A percentile compares a stretch with the other conserved stretches of the same genome.
These are phyloP conservation scores for Debaryomyces maramus DNA, from an alignment of 805 yeast species.

Conservation along the genomic window DNA sequence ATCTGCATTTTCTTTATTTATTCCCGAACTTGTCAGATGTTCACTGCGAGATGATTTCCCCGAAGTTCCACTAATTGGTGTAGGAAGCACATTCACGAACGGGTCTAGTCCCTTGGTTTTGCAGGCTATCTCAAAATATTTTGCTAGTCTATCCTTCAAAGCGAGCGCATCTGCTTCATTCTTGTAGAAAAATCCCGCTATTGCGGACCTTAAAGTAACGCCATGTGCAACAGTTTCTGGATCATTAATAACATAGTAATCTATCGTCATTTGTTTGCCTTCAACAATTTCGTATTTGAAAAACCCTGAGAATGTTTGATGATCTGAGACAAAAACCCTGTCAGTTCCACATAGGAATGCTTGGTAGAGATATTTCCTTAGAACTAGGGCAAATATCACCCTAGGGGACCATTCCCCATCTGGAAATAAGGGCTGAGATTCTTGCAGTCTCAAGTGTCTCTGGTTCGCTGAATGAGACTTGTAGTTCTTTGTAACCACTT, in stretches of 20 bases:
- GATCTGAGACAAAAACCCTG: conserved; percentile 4
- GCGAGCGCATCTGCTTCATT: too few relatives aligned
- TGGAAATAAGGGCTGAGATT: background rate
- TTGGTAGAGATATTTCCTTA: conserved; percentile 2
- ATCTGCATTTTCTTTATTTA: too few relatives aligned
- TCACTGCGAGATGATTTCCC: too few relatives aligned
- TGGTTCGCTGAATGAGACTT: too few relatives aligned
- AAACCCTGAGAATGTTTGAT: conserved; percentile 5
- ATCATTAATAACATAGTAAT: conserved; percentile 6
- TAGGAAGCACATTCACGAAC: too few relatives aligned
- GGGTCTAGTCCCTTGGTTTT: too few relatives aligned
- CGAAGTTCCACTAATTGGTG: too few relatives aligned
- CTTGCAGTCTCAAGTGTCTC: background rate
- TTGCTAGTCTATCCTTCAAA: too few relatives aligned
- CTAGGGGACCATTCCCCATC: background rate
- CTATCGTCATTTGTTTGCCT: conserved; percentile 5
- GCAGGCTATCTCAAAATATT: too few relatives aligned
- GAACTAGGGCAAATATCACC: conserved; percentile 2
- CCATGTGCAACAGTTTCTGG: conserved; percentile 9
- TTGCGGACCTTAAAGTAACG: too few relatives aligned
- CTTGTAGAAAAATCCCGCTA: too few relatives aligned
- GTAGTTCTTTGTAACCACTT: background rate
- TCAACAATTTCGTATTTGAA: conserved; percentile 4
- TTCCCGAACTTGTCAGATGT: too few relatives aligned
- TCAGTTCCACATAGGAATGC: conserved; percentile 5